A percentile compares a stretch with the other conserved stretches of the same genome.
Conservation (phyloP, 768 basidiomycete genomes). For the Russula dissimulans region DNA sequence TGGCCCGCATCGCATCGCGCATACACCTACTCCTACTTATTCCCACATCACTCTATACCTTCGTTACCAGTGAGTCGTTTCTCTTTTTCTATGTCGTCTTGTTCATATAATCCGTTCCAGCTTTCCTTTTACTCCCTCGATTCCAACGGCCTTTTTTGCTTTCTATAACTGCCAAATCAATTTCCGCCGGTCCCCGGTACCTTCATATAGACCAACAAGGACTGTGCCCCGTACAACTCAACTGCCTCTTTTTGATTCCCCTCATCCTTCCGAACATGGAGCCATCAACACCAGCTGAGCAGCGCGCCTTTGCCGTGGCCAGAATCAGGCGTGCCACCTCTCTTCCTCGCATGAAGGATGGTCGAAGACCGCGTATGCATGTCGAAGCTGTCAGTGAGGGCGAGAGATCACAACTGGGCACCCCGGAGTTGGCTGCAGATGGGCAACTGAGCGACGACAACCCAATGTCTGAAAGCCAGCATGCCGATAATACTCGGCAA, state of each 20-base stretch:
- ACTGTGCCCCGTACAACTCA: neutral
- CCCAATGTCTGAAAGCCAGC: conserved; percentile 8
- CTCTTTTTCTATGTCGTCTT: neutral
- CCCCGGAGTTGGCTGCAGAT: conserved; percentile 21
- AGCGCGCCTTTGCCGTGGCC: conserved; percentile 80
- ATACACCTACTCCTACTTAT: neutral
- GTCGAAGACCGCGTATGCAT: conserved; percentile 81
- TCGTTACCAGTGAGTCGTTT: conserved; percentile 7
- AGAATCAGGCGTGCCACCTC: conserved; percentile 90
- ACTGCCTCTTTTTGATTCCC: neutral
- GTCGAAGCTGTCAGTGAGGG: conserved; percentile 76
- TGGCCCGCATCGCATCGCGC: neutral
- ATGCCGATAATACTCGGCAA: neutral
- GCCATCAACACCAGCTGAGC: conserved; percentile 48
- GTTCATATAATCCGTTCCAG: neutral
- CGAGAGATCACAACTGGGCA: conserved; percentile 41
- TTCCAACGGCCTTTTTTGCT: neutral
- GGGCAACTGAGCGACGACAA: conserved; percentile 9
- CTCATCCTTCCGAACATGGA: conserved; percentile 25
- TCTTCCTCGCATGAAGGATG: conserved; percentile 85
- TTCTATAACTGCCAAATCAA: neutral
- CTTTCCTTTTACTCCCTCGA: conserved; percentile 4
- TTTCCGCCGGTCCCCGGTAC: conserved; percentile 6
- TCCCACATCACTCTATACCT: neutral
- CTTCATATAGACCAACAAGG: conserved; percentile 15